phyloP scores from a whole-genome alignment of 164 flowering plant genomes.

The Amborella trichopoda region DNA sequence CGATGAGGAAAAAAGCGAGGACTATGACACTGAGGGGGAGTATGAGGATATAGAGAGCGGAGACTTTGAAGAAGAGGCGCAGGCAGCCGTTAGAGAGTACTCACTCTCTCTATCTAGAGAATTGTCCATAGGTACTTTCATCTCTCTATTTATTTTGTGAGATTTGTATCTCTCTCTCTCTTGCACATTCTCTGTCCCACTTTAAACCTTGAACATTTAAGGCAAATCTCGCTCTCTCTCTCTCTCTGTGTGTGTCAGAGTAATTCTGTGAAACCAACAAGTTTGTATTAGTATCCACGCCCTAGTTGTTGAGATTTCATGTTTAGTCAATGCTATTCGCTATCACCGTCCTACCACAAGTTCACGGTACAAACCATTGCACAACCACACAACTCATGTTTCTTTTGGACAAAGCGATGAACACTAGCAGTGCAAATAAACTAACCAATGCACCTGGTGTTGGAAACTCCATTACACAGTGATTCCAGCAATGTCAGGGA shows the following conservation, averaged over 20 bases:
- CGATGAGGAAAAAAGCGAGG: slow-evolving; percentile 15
- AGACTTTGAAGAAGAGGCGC: slow-evolving; percentile 58
- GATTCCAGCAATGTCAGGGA: too few species aligned
- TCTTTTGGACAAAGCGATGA: too few species aligned
- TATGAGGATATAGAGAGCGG: slow-evolving; percentile 23
- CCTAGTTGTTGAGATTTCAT: neutral
- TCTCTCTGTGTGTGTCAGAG: neutral
- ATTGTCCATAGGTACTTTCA: slow-evolving; percentile 34
- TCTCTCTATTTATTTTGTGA: neutral
- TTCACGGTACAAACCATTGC: too few species aligned
- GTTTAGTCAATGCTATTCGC: too few species aligned
- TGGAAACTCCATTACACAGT: too few species aligned
- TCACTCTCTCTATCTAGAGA: slow-evolving; percentile 35
- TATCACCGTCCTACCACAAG: too few species aligned
- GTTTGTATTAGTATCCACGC: neutral
- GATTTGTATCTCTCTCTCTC: neutral
- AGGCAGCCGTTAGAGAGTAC: slow-evolving; percentile 29
- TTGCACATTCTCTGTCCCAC: neutral
- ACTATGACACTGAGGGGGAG: slow-evolving; percentile 10
- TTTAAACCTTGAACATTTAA: too few species aligned
- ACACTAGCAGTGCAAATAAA: too few species aligned
- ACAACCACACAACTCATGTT: too few species aligned
- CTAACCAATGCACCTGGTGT: too few species aligned
- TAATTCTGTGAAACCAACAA: neutral
- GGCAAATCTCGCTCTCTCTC: too few species aligned